A percentile compares a stretch with the other conserved stretches of the same genome.
These are phyloP conservation scores for Talaromyces rugulosus DNA, from an alignment of 2,329 filamentous ascomycete genomes.

Conservation along the genomic window DNA sequence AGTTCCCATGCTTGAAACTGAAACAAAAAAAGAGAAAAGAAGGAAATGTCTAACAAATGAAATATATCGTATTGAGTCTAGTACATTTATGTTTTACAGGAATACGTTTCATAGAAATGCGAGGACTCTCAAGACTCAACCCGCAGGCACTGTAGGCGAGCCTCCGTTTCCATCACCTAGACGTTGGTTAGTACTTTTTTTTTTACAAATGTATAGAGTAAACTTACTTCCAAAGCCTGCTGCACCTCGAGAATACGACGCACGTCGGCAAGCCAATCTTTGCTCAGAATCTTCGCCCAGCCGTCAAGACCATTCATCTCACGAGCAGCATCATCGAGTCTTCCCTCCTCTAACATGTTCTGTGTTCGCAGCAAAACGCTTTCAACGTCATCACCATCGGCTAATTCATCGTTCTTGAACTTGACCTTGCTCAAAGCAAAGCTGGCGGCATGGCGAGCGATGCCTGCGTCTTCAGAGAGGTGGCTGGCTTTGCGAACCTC, in stretches of 20 bases:
- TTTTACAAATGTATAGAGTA: not conserved
- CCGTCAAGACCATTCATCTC: slow-evolving; percentile 92
- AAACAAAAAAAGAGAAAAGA: not conserved
- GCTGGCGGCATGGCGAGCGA: slow-evolving; percentile 89
- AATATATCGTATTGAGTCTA: slow-evolving; percentile 37
- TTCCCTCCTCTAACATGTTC: slow-evolving; percentile 84
- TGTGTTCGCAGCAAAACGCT: slow-evolving; percentile 87
- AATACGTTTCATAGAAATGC: slow-evolving; percentile 20
- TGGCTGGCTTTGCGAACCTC: slow-evolving; percentile 94
- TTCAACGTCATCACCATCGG: slow-evolving; percentile 85
- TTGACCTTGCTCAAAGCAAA: slow-evolving; percentile 87
- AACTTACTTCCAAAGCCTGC: slow-evolving; percentile 84
- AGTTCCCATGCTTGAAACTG: not conserved
- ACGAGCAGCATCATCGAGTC: slow-evolving; percentile 82
- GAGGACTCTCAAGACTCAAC: slow-evolving; percentile 55
- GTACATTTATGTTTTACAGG: slow-evolving; percentile 38
- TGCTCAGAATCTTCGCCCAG: slow-evolving; percentile 92
- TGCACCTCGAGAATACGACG: slow-evolving; percentile 90
- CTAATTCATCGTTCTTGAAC: slow-evolving; percentile 89
- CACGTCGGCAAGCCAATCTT: slow-evolving; percentile 89
- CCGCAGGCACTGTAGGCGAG: slow-evolving; percentile 79
- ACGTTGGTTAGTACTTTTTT: slow-evolving; percentile 2
- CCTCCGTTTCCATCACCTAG: slow-evolving; percentile 85
- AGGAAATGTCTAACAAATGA: slow-evolving; percentile 12
- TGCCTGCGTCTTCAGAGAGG: slow-evolving; percentile 86